A percentile compares a stretch with the other conserved stretches of the same genome.
Evolutionary conservation across 2,329 filamentous ascomycete species (phyloP).

Genomic region (Stachybotrys chartarum): DNA sequence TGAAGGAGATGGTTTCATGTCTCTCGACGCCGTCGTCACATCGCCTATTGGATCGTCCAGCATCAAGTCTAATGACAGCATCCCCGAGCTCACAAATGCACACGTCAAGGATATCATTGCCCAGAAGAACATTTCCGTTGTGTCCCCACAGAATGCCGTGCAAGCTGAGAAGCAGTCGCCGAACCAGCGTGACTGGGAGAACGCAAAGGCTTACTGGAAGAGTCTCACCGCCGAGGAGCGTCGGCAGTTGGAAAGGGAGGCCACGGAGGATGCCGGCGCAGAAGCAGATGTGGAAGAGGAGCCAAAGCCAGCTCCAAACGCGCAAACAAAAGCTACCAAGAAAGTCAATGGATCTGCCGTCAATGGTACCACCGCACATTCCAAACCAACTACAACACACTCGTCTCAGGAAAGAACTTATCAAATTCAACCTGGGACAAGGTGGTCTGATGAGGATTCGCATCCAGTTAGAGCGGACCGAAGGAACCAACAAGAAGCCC

Average conservation of each 20-base stretch:
- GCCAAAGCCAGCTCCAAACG: conserved; percentile 2
- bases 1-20: conserved; percentile 62
- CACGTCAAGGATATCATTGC: conserved; percentile 9
- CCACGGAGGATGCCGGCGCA: conserved; percentile 43
- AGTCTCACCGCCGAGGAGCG: conserved; percentile 56
- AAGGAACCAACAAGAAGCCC: not conserved
- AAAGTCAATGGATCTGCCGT: not conserved
- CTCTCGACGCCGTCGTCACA: conserved; percentile 60
- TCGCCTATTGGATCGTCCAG: conserved; percentile 39
- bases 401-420: conserved; percentile 20
- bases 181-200: conserved; percentile 52
- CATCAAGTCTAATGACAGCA: conserved; percentile 11
- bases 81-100: conserved; percentile 14
- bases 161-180: conserved; percentile 2
- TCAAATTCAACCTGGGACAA: conserved; percentile 29
- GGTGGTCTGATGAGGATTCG: conserved; percentile 14
- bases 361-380: not conserved
- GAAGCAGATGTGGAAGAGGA: conserved; percentile 29
- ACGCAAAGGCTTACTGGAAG: conserved; percentile 63
- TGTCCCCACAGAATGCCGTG: not conserved
- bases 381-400: too few relatives aligned
- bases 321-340: conserved; percentile 17
- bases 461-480: not conserved
- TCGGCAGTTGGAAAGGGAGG: conserved; percentile 52
- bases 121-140: conserved; percentile 1